Percentiles rank a stretch among this genome's conserved stretches.
These are phyloP conservation scores for Candida koratica DNA, from an alignment of 805 yeast species.

Conservation along the genomic window DNA sequence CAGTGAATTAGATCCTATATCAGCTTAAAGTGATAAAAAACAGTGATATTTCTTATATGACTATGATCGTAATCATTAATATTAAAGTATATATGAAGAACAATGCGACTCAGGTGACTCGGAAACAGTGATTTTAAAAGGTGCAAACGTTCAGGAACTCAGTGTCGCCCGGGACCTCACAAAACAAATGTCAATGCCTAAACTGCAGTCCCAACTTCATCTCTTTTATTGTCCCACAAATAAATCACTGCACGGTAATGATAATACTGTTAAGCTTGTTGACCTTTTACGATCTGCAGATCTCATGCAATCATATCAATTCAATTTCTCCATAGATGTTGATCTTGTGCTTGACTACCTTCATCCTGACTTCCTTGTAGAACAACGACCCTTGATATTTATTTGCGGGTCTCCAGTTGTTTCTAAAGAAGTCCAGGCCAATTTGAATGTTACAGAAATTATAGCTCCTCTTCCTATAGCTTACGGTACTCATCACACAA, in stretches of 20 bases:
- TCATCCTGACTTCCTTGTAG: conserved; percentile 21
- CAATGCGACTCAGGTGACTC: too few species aligned
- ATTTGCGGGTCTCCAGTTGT: conserved; percentile 25
- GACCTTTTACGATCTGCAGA: conserved; percentile 30
- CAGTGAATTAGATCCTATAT: too few species aligned
- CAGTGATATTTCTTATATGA: too few species aligned
- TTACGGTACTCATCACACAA: conserved; percentile 59
- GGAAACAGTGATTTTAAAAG: too few species aligned
- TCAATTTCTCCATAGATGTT: conserved; percentile 47
- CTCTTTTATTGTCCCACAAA: conserved; percentile 26
- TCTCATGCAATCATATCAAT: conserved; percentile 38
- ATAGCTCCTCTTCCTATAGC: conserved; percentile 30
- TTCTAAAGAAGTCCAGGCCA: conserved; percentile 17
- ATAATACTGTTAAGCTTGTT: conserved; percentile 25
- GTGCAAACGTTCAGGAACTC: too few species aligned
- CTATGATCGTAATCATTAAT: too few species aligned
- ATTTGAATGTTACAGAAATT: conserved; percentile 23
- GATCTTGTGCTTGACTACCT: conserved; percentile 33
- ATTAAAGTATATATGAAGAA: too few species aligned
- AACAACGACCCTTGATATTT: conserved; percentile 24
- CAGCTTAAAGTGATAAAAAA: too few species aligned
- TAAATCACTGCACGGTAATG: conserved; percentile 9
- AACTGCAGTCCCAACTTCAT: conserved; percentile 22
- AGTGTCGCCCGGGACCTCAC: too few species aligned
- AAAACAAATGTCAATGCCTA: too few species aligned